Base-by-base conservation (phyloP, 495 filamentous ascomycete genomes). In the Echria macrotheca region DNA sequence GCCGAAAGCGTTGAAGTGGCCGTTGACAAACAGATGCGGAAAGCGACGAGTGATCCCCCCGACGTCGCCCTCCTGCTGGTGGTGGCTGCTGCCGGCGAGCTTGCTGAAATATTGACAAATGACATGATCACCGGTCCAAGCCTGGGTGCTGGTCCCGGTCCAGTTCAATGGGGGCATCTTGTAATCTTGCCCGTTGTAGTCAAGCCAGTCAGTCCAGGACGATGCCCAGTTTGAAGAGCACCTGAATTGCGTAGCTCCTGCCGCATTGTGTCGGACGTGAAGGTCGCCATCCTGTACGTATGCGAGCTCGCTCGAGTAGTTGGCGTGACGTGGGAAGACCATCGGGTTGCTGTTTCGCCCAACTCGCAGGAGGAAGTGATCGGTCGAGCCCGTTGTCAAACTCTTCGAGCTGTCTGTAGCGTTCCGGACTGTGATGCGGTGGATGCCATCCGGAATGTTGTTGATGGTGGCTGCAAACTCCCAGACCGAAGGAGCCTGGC, bases 31-130 rank as follows among this genome's bases (percentile, higher is more conserved):
- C 1, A 86, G 61, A 58, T 86, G 80, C 6, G 83, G 83, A 52
- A 80, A 86, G 2, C 81, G 78, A 12, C 83, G 68, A 2, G 64
- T 32, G n/a, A 69, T 11, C 47, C 22, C 10, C 58, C 56, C 52
- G 59, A 60, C 65, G 26, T 73, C 65, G 54, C 85, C 82, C 14
- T 78, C 80, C 52, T 82, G 74, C 53, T 83, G 79, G 6, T 78
- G 54, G 50, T 81, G 77, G 50, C 73, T 68, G 57, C 81, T 85
- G 11, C 80, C 84, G 17, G 75, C 72, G 23, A 78, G 64, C 31
- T 69, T 69, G 56, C 72, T 82, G 73, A 74, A 87, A 58, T 87
- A 87, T 54, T 85, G 80, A 12, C 81, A 73, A 2, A 79, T 71
- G 9, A 86, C 70, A 54, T 87, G 84, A 38, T 83, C 74, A 12